These are phyloP conservation scores for Hymenoscyphus repandus DNA, from an alignment of 2,329 filamentous ascomycete genomes.

Conservation along the genomic window DNA sequence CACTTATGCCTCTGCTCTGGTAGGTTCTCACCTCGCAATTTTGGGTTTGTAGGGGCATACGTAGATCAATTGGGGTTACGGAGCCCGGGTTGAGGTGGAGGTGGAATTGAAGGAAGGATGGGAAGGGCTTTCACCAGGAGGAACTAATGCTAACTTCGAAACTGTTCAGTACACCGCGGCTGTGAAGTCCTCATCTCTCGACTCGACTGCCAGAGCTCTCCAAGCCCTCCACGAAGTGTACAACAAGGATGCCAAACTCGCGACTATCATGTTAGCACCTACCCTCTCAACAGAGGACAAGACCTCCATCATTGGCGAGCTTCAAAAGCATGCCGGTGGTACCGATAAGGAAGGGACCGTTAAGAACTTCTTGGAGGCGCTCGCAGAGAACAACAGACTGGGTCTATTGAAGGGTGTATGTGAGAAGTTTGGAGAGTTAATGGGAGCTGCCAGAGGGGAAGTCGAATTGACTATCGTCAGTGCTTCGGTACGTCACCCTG, in stretches of 20 bases:
- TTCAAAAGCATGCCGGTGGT: conserved; percentile 73
- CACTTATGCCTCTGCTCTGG: conserved; percentile 97
- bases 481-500: conserved; percentile 63
- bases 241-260: conserved; percentile 79
- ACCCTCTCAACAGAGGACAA: conserved; percentile 78
- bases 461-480: conserved; percentile 88
- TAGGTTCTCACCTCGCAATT: conserved; percentile 47
- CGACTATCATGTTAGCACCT: conserved; percentile 69
- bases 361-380: conserved; percentile 86
- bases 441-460: conserved; percentile 87
- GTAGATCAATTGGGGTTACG: conserved; percentile 5
- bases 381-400: conserved; percentile 96
- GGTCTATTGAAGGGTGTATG: conserved; percentile 74
- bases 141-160: conserved; percentile 8
- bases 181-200: conserved; percentile 79
- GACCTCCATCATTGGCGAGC: conserved; percentile 76
- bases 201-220: conserved; percentile 78
- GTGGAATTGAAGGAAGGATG: neutral
- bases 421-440: conserved; percentile 81
- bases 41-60: neutral
- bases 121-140: neutral
- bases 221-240: conserved; percentile 64
- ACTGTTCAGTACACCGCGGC: conserved; percentile 84
- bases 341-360: conserved; percentile 70
- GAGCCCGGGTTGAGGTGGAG: neutral